phyloP scores from a whole-genome alignment of 2,329 filamentous ascomycete genomes.

The Pseudogymnoascus sp. region DNA sequence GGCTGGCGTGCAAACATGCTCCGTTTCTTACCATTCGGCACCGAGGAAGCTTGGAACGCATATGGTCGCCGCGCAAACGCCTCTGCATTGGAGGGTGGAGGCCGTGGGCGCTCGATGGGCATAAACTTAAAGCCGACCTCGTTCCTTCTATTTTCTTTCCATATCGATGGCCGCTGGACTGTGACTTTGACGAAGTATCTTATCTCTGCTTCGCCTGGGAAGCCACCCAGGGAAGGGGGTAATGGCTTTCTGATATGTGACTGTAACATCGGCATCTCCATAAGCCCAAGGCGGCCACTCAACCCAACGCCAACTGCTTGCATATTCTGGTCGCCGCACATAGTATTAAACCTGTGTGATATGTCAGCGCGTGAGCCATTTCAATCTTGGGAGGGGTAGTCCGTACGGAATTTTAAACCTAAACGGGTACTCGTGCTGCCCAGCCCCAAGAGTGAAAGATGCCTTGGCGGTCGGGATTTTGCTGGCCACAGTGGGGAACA shows the following conservation, averaged over 20 bases:
- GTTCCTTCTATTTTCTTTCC: constrained; percentile 79
- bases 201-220: constrained; percentile 80
- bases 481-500: constrained; percentile 52
- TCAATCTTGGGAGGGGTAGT: not conserved
- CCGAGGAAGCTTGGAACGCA: constrained; percentile 38
- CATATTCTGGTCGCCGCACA: constrained; percentile 43
- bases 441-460: constrained; percentile 54
- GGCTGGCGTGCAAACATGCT: constrained; percentile 24
- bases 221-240: constrained; percentile 81
- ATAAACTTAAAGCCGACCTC: constrained; percentile 71
- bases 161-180: constrained; percentile 75
- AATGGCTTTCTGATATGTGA: constrained; percentile 76
- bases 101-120: constrained; percentile 82
- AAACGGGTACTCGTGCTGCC: constrained; percentile 70
- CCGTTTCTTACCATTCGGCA: constrained; percentile 24
- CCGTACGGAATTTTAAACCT: constrained; percentile 57
- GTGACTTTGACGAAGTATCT: constrained; percentile 95
- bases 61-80: constrained; percentile 72
- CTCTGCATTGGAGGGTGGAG: constrained; percentile 59
- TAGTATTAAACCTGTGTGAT: constrained; percentile 55
- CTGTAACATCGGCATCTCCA: constrained; percentile 53
- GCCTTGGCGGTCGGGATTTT: constrained; percentile 18
- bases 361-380: constrained; percentile 13
- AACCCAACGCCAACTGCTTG: constrained; percentile 44
- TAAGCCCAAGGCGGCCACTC: constrained; percentile 50